Percentiles rank a stretch among this genome's conserved stretches.
These are phyloP conservation scores for Anisogramma anomala DNA, from an alignment of 2,329 filamentous ascomycete species.

Conservation along the genomic window DNA sequence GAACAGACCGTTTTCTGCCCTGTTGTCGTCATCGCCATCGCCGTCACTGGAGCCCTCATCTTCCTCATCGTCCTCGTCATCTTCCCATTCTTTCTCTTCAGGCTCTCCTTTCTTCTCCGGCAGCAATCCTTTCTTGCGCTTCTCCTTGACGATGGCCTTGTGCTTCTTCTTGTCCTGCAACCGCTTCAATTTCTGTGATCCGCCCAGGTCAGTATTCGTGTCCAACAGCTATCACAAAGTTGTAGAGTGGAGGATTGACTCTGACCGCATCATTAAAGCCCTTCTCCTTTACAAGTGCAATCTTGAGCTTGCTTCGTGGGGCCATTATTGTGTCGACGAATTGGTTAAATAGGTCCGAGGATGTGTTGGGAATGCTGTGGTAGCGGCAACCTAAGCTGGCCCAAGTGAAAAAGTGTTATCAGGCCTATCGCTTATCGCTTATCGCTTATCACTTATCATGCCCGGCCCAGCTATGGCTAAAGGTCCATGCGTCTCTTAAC, in stretches of 20 bases:
- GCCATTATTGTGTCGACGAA: conserved; percentile 10
- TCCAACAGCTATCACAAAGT: not conserved
- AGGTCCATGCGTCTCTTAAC: no score
- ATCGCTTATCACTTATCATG: no score
- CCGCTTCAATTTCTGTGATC: conserved; percentile 27
- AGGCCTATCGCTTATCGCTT: no score
- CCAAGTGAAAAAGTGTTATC: no score
- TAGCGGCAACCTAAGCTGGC: no score
- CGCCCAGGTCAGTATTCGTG: not conserved
- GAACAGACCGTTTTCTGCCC: conserved; percentile 7
- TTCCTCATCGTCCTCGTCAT: conserved; percentile 24
- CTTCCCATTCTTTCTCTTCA: conserved; percentile 19
- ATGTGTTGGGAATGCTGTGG: no score
- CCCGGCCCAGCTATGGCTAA: no score
- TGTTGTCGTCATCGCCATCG: conserved; percentile 16
- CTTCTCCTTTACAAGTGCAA: conserved; percentile 44
- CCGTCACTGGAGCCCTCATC: conserved; percentile 27
- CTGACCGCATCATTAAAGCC: conserved; percentile 31
- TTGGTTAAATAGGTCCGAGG: no score
- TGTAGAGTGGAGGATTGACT: not conserved
- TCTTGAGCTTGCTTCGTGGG: conserved; percentile 35
- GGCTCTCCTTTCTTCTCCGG: conserved; percentile 21
- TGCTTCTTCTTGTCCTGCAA: conserved; percentile 37
- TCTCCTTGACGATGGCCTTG: conserved; percentile 28
- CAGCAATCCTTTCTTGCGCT: conserved; percentile 24